A percentile compares a stretch with the other conserved stretches of the same genome.
These are phyloP conservation scores for Trichophyton simii DNA, from an alignment of 2,329 filamentous ascomycete genomes.

Conservation along the genomic window DNA sequence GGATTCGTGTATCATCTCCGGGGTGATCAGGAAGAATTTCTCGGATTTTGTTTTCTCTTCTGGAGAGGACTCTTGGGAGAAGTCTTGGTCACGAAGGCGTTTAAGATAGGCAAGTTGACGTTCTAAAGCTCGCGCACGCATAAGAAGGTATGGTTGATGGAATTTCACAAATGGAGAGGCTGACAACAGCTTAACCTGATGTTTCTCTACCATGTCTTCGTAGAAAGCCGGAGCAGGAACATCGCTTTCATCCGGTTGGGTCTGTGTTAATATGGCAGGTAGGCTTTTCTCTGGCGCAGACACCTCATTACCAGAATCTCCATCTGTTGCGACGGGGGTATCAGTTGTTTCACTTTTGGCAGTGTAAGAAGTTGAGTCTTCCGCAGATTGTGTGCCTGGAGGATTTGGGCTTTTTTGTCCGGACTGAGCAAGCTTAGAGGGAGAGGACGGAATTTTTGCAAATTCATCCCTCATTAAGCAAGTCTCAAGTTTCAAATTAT, in stretches of 20 bases:
- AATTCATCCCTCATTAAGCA: conserved; percentile 89
- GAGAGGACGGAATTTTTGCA: conserved; percentile 54
- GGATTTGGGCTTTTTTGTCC: conserved; percentile 10
- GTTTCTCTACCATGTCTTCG: conserved; percentile 85
- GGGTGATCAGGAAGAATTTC: conserved; percentile 80
- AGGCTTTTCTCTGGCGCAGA: conserved; percentile 12
- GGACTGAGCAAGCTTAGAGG: conserved; percentile 9
- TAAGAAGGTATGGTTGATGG: conserved; percentile 81
- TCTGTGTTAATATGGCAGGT: conserved; percentile 10
- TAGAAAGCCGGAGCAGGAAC: conserved; percentile 83
- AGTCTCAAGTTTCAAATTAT: conserved; percentile 91
- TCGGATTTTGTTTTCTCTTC: conserved; percentile 53
- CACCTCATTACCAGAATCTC: conserved; percentile 5
- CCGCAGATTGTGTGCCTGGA: background rate
- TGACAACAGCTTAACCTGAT: conserved; percentile 84
- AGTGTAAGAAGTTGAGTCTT: background rate
- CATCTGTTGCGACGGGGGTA: background rate
- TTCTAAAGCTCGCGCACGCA: conserved; percentile 85
- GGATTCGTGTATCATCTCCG: conserved; percentile 85
- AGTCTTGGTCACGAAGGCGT: conserved; percentile 61
- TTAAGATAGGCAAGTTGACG: conserved; percentile 70
- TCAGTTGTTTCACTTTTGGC: background rate
- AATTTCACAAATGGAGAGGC: conserved; percentile 95
- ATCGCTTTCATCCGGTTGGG: conserved; percentile 49
- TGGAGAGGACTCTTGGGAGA: conserved; percentile 24